Conservation (phyloP, 345 rosid genomes). For the Jatropha curcas region DNA sequence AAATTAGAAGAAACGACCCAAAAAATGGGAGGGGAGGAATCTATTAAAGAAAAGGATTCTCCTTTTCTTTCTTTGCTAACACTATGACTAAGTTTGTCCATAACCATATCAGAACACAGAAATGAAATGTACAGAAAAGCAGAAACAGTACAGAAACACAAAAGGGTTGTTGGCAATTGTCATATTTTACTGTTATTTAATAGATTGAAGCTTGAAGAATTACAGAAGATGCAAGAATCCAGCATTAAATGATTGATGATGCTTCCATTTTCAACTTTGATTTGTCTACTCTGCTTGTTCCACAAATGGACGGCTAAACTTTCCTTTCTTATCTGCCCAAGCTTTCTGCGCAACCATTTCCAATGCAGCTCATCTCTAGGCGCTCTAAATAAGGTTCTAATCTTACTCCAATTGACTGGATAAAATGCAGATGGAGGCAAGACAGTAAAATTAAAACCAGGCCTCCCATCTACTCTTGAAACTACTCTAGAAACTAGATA, state of each 20-base stretch:
- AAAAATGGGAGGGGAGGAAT: neutral
- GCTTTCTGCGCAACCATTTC: conserved; percentile 46
- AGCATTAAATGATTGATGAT: conserved; percentile 51
- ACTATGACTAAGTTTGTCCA: too few relatives aligned
- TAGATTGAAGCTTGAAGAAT: conserved; percentile 39
- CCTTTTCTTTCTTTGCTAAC: neutral
- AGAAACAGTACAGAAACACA: neutral
- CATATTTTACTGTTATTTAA: conserved; percentile 11
- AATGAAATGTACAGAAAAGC: too few relatives aligned
- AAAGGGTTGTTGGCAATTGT: neutral
- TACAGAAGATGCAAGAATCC: conserved; percentile 69
- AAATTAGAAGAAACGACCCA: too few relatives aligned
- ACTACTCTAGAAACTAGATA: conserved; percentile 85
- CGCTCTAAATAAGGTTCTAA: conserved; percentile 51
- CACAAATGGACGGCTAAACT: conserved; percentile 79
- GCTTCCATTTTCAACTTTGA: conserved; percentile 64
- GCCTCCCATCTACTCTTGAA: conserved; percentile 37
- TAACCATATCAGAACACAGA: too few relatives aligned
- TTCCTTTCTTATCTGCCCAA: conserved; percentile 39
- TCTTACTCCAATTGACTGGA: conserved; percentile 77
- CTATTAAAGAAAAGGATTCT: conserved; percentile 5
- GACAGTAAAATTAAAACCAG: conserved; percentile 57
- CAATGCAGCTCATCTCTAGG: conserved; percentile 49
- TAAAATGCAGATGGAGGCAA: conserved; percentile 82
- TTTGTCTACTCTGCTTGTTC: conserved; percentile 77